A percentile compares a stretch with the other conserved stretches of the same genome.
phyloP scores from a whole-genome alignment of 2,329 filamentous ascomycete species.

The Neofusicoccum sp. region DNA sequence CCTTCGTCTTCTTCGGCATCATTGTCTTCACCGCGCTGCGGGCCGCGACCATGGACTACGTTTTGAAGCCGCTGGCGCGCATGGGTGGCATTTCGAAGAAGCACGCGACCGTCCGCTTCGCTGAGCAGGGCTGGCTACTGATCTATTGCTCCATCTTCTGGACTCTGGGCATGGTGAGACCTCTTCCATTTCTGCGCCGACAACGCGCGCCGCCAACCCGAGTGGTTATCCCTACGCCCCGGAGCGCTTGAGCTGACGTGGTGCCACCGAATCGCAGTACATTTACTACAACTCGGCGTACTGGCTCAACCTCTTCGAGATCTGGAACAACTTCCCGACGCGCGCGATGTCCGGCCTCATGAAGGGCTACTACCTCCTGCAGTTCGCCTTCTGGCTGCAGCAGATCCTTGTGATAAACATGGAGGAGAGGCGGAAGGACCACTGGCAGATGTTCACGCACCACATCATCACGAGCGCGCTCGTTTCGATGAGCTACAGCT shows the following conservation, averaged over 20 bases:
- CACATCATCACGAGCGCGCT: constrained; percentile 87
- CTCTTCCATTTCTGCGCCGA: neutral
- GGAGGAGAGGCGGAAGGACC: constrained; percentile 90
- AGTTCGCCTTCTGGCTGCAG: constrained; percentile 92
- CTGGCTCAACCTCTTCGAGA: constrained; percentile 72
- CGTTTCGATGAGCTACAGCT: constrained; percentile 80
- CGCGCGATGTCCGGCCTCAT: constrained; percentile 72
- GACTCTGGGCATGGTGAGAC: constrained; percentile 74
- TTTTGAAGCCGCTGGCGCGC: constrained; percentile 77
- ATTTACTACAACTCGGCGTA: constrained; percentile 77
- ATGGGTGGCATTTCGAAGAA: constrained; percentile 71
- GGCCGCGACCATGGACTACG: constrained; percentile 82
- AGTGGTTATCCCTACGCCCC: neutral
- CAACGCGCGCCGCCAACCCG: neutral
- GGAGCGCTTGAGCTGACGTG: neutral
- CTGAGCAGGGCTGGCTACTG: constrained; percentile 91
- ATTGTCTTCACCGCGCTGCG: constrained; percentile 85
- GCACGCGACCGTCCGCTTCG: constrained; percentile 81
- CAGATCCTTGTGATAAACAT: constrained; percentile 94
- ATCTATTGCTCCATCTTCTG: constrained; percentile 83
- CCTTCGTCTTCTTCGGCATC: constrained; percentile 76
- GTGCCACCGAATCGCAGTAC: constrained; percentile 59
- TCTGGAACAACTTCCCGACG: constrained; percentile 86
- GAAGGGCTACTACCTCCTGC: constrained; percentile 88
- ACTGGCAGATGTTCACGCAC: constrained; percentile 94